Conservation (phyloP, 371 early-diverging fungal genomes). For the Mortierella sp. region DNA sequence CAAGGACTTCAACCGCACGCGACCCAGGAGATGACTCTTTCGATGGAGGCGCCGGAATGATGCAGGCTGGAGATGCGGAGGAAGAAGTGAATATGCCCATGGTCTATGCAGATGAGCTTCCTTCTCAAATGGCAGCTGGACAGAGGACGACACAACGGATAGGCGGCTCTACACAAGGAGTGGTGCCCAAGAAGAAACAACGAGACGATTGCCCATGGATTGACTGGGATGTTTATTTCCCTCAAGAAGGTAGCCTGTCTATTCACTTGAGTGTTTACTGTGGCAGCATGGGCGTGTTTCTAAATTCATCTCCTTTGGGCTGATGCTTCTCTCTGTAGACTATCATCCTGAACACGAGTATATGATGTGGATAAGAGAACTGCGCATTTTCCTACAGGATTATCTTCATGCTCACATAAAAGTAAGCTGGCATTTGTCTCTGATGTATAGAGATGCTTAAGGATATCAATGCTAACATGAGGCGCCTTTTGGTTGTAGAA, state of each 20-base stretch:
- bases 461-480: not conserved
- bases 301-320: not conserved
- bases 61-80: not conserved
- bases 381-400: slow-evolving; percentile 18
- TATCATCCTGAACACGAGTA: slow-evolving; percentile 31
- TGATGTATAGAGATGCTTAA: too few relatives aligned
- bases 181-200: slow-evolving; percentile 3
- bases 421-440: not conserved
- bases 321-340: slow-evolving; percentile 7
- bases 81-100: slow-evolving; percentile 27
- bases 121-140: slow-evolving; percentile 12
- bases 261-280: not conserved
- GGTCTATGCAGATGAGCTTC: slow-evolving; percentile 40
- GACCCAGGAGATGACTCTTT: not conserved
- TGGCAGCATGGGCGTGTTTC: not conserved
- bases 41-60: too few relatives aligned
- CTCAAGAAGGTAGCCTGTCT: slow-evolving; percentile 22
- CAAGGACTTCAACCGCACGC: slow-evolving; percentile 24
- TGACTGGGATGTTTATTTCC: slow-evolving; percentile 44
- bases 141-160: slow-evolving; percentile 6
- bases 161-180: not conserved
- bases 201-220: slow-evolving; percentile 33
- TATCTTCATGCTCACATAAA: slow-evolving; percentile 21
- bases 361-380: slow-evolving; percentile 37
- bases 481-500: not conserved